Percentiles rank a stretch among this genome's conserved stretches.
Conservation (phyloP, 768 basidiomycete genomes). For the Boletellus ananiceps region DNA sequence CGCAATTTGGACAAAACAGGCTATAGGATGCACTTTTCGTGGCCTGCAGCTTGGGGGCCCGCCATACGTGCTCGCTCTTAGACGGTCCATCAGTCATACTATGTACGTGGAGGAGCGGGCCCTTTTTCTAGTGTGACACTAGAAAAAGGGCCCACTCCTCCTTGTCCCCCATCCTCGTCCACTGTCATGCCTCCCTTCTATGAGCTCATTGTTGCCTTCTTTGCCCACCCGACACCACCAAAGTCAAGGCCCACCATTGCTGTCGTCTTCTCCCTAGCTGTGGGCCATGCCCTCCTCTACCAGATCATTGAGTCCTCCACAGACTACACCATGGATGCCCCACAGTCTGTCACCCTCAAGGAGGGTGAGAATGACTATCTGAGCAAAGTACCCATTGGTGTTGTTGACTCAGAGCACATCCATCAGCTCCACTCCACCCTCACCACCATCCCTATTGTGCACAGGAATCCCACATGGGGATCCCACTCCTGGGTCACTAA, state of each 20-base stretch:
- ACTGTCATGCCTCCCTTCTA: conserved; percentile 31
- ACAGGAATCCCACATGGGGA: conserved; percentile 26
- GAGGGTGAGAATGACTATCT: conserved; percentile 27
- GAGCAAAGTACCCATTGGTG: conserved; percentile 21
- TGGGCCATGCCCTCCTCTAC: conserved; percentile 29
- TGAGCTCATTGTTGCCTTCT: conserved; percentile 29
- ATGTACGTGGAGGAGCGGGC: too few relatives aligned
- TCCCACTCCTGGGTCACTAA: conserved; percentile 32
- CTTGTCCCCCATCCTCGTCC: background rate
- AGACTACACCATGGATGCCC: conserved; percentile 29
- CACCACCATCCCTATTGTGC: conserved; percentile 22
- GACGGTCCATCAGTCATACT: conserved; percentile 14
- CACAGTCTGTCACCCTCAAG: conserved; percentile 31
- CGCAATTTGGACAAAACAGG: too few relatives aligned
- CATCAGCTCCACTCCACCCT: conserved; percentile 28
- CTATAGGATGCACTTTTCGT: too few relatives aligned
- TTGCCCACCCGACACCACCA: conserved; percentile 18
- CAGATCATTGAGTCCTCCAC: conserved; percentile 25
- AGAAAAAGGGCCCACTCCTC: conserved; percentile 19
- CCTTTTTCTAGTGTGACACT: too few relatives aligned
- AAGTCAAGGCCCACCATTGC: conserved; percentile 25
- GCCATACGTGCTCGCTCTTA: too few relatives aligned
- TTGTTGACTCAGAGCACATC: conserved; percentile 27
- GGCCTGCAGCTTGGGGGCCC: too few relatives aligned
- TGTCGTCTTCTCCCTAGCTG: conserved; percentile 25